A percentile compares a stretch with the other conserved stretches of the same genome.
Evolutionary conservation across 2,329 filamentous ascomycete genomes (phyloP).

Genomic region (Cercospora brassicicola): DNA sequence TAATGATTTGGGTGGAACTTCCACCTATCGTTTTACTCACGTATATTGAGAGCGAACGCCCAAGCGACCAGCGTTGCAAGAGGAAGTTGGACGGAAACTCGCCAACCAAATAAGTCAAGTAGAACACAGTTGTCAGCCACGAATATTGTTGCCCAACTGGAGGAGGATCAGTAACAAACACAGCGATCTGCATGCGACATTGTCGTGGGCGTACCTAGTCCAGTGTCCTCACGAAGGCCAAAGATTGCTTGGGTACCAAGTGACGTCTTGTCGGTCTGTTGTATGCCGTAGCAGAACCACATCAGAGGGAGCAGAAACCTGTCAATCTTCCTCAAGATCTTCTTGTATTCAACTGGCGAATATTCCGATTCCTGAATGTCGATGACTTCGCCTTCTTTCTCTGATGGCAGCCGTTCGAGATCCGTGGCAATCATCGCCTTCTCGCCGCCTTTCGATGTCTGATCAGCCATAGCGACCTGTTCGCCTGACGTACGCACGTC

Average conservation of each 20-base stretch:
- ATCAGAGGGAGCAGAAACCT: conserved; percentile 51
- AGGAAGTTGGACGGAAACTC: conserved; percentile 42
- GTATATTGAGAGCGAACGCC: conserved; percentile 40
- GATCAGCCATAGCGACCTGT: neutral
- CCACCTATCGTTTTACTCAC: neutral
- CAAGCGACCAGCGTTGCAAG: conserved; percentile 40
- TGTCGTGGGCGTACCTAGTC: conserved; percentile 24
- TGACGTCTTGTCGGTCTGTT: conserved; percentile 51
- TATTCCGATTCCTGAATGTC: conserved; percentile 32
- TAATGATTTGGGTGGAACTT: no score
- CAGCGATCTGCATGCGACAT: neutral
- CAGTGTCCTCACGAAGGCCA: conserved; percentile 50
- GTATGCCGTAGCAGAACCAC: conserved; percentile 53
- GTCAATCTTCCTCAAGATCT: conserved; percentile 44
- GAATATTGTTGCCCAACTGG: conserved; percentile 41
- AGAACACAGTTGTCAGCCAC: conserved; percentile 48
- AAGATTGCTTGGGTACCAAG: conserved; percentile 49
- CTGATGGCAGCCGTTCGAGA: conserved; percentile 16
- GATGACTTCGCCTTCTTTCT: conserved; percentile 23
- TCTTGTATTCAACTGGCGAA: conserved; percentile 33
- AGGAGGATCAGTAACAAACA: neutral
- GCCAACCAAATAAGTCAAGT: conserved; percentile 44
- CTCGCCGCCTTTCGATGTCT: conserved; percentile 12
- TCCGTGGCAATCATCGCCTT: conserved; percentile 17
- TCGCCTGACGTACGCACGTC: neutral